Percentiles rank a stretch among this genome's conserved stretches.
Evolutionary conservation across 257 asterid species (phyloP).

Genomic region (Rauvolfia tetraphylla): DNA sequence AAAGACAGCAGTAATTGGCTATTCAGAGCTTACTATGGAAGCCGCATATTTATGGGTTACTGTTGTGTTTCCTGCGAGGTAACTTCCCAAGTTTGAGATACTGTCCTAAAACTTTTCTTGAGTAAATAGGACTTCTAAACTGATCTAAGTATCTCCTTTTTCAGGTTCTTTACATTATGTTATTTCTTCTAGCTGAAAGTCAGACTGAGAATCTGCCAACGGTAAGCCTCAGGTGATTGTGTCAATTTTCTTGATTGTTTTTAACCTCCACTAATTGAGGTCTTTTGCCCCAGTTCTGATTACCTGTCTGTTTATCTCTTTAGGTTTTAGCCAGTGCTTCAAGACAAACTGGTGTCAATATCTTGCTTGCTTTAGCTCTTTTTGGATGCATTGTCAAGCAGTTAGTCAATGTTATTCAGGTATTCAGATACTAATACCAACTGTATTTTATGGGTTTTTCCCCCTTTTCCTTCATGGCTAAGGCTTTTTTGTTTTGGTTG

Average conservation of each 20-base stretch:
- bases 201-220: conserved; percentile 45
- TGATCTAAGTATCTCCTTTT: conserved; percentile 10
- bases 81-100: conserved; percentile 14
- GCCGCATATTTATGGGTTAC: conserved; percentile 78
- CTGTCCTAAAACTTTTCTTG: background rate
- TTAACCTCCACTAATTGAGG: background rate
- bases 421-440: conserved; percentile 15
- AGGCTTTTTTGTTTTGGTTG: background rate
- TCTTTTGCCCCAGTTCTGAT: background rate
- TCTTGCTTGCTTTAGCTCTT: conserved; percentile 47
- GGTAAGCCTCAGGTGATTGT: conserved; percentile 41
- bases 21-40: conserved; percentile 80
- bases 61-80: conserved; percentile 98
- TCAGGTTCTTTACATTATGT: conserved; percentile 76
- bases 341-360: conserved; percentile 47
- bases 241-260: conserved; percentile 15
- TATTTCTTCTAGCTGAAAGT: conserved; percentile 76
- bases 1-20: conserved; percentile 91
- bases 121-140: conserved; percentile 14
- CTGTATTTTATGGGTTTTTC: background rate
- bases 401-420: conserved; percentile 80
- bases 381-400: conserved; percentile 89
- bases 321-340: conserved; percentile 63
- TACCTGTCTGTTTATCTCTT: conserved; percentile 8
- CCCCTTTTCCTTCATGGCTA: background rate